Conservation (phyloP, 768 basidiomycete species). For the Leccinellum luteum region DNA sequence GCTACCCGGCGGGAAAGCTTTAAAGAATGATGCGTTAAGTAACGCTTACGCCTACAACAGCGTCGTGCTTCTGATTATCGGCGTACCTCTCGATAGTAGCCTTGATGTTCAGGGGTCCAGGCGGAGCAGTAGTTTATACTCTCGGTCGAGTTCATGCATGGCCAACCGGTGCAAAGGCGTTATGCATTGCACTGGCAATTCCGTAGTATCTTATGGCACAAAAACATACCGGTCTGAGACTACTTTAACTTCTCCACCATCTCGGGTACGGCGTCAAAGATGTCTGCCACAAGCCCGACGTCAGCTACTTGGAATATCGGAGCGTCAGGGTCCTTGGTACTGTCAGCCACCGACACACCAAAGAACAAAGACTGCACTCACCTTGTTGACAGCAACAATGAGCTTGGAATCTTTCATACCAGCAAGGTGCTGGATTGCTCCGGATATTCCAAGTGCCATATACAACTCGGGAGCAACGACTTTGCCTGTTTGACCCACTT, state of each 20-base stretch:
- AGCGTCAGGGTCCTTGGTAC: constrained; percentile 83
- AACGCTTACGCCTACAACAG: too few relatives aligned
- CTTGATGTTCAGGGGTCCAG: too few relatives aligned
- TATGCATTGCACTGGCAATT: neutral
- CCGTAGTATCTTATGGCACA: constrained; percentile 18
- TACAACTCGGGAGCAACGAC: constrained; percentile 97
- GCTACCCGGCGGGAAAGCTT: too few relatives aligned
- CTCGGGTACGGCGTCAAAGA: constrained; percentile 91
- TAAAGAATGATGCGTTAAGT: too few relatives aligned
- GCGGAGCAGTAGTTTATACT: too few relatives aligned
- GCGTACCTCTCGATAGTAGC: too few relatives aligned
- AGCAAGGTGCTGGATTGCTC: constrained; percentile 97
- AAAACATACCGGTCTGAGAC: constrained; percentile 11
- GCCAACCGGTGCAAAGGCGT: neutral
- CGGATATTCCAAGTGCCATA: constrained; percentile 94
- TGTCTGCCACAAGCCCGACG: constrained; percentile 88
- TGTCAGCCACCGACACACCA: constrained; percentile 8
- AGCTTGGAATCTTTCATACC: constrained; percentile 99
- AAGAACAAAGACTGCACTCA: constrained; percentile 19
- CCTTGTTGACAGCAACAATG: constrained; percentile 98
- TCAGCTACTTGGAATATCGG: constrained; percentile 99
- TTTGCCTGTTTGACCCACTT: constrained; percentile 99
- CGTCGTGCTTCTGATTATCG: too few relatives aligned
- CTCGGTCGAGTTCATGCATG: too few relatives aligned
- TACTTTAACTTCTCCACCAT: constrained; percentile 82